phyloP scores from a whole-genome alignment of 768 basidiomycete species.

The Candolleomyces eurysporus region DNA sequence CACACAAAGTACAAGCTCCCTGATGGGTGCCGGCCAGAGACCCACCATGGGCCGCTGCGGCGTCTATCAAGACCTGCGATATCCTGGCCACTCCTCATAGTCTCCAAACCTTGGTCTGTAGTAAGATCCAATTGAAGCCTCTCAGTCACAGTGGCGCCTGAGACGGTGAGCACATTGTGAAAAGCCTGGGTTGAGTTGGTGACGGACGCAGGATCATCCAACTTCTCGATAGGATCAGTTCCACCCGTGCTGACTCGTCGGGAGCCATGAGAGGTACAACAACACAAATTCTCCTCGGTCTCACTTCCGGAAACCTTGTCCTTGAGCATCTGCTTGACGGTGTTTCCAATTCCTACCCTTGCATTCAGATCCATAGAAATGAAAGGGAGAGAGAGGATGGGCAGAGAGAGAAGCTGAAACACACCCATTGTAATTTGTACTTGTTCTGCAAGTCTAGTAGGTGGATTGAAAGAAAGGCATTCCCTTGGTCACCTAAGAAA shows the following conservation, averaged over 20 bases:
- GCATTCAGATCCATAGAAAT: too few relatives aligned
- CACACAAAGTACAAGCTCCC: not conserved
- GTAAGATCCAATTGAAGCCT: conserved; percentile 2
- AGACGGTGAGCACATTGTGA: conserved; percentile 19
- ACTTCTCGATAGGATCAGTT: too few relatives aligned
- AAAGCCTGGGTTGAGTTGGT: not conserved
- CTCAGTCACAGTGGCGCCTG: conserved; percentile 18
- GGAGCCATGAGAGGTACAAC: not conserved
- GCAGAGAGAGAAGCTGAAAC: too few relatives aligned
- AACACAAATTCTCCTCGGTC: not conserved
- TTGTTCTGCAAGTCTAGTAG: too few relatives aligned
- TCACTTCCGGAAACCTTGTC: not conserved
- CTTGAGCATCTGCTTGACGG: not conserved
- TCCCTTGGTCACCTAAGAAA: too few relatives aligned
- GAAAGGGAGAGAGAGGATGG: too few relatives aligned
- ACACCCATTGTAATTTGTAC: too few relatives aligned
- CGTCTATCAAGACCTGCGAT: conserved; percentile 20
- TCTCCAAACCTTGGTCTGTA: conserved; percentile 8
- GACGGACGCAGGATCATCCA: not conserved
- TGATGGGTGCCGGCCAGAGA: conserved; percentile 13
- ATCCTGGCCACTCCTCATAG: conserved; percentile 7
- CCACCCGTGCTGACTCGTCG: not conserved
- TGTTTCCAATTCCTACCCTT: not conserved
- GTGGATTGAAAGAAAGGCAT: too few relatives aligned
- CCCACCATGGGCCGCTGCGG: conserved; percentile 18